These are phyloP conservation scores for Tolypocladium guangdongense DNA, from an alignment of 2,329 filamentous ascomycete species.

Conservation along the genomic window DNA sequence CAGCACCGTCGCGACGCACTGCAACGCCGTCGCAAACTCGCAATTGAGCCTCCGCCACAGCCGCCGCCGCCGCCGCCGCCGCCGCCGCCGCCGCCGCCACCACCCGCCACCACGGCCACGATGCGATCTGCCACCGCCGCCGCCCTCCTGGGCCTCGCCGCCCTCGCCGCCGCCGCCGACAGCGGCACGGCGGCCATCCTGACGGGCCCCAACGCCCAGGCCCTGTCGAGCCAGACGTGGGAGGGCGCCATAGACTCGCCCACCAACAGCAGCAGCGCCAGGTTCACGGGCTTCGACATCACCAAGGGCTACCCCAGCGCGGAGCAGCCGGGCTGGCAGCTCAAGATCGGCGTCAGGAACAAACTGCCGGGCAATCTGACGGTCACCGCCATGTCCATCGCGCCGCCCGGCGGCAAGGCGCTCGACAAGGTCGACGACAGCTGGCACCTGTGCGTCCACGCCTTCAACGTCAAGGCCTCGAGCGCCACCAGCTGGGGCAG, in stretches of 20 bases:
- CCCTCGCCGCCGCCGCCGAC: constrained; percentile 1
- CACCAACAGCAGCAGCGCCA: constrained; percentile 1
- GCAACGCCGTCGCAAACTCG: background rate
- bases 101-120: background rate
- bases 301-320: constrained; percentile 1
- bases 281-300: constrained; percentile 4
- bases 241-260: background rate
- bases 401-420: background rate
- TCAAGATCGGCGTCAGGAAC: constrained; percentile 1
- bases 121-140: constrained; percentile 1
- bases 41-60: background rate
- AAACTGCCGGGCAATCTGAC: background rate
- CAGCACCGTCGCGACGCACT: background rate
- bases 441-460: constrained; percentile 6
- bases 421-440: constrained; percentile 3
- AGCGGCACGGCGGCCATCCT: background rate
- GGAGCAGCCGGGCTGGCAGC: constrained; percentile 4
- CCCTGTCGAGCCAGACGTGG: constrained; percentile 3
- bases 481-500: background rate
- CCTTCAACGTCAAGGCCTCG: constrained; percentile 1
- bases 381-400: constrained; percentile 3
- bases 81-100: background rate
- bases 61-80: too few relatives aligned
- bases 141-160: constrained; percentile 1
- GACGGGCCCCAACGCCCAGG: background rate